phyloP scores from a whole-genome alignment of 108 stramenopile genomes.

The Skeletonema grethae region DNA sequence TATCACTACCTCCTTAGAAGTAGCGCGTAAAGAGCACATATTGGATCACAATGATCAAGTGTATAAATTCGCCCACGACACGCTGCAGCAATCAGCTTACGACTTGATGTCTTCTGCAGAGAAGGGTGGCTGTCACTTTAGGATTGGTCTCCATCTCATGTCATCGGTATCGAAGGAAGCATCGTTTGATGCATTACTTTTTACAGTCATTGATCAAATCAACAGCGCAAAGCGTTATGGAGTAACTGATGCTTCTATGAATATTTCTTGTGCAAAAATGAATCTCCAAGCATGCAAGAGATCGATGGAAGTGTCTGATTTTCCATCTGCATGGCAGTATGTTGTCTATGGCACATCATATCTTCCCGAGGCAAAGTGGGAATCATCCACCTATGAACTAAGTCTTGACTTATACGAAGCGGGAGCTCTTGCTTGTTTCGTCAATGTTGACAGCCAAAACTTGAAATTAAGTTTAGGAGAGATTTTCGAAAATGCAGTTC shows the following conservation, averaged over 20 bases:
- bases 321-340: constrained; percentile 1
- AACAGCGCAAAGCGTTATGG: not conserved
- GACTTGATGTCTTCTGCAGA: constrained; percentile 34
- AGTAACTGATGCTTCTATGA: not conserved
- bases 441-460: not conserved
- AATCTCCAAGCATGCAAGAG: constrained; percentile 2
- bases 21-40: not conserved
- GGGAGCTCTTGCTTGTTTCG: constrained; percentile 17
- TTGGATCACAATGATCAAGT: not conserved
- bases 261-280: not conserved
- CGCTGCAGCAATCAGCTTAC: constrained; percentile 60
- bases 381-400: constrained; percentile 4
- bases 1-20: not conserved
- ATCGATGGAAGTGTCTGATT: constrained; percentile 2
- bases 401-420: constrained; percentile 18
- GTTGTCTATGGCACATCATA: constrained; percentile 3
- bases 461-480: not conserved
- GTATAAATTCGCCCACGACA: constrained; percentile 55
- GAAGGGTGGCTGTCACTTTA: constrained; percentile 6
- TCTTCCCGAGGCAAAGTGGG: constrained; percentile 6
- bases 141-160: constrained; percentile 8
- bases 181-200: not conserved
- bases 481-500: constrained; percentile 2
- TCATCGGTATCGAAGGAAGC: not conserved
- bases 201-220: constrained; percentile 6